Base-by-base conservation (phyloP, 306 rosid species). In the Psophocarpus tetragonolobus region DNA sequence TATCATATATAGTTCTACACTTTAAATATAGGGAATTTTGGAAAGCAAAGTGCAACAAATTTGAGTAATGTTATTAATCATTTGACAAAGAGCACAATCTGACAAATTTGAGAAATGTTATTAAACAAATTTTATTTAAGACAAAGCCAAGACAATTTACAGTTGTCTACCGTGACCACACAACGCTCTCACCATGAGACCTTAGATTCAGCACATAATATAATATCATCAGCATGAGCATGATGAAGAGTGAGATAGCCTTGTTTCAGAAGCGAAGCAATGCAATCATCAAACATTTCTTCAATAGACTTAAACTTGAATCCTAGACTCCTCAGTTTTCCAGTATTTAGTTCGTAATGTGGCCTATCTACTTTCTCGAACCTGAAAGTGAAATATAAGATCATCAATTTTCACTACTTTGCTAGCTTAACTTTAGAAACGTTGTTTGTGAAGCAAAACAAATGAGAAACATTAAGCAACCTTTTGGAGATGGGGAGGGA, bases 261-360 rank as follows among this genome's bases (percentile, higher is more conserved):
- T 73, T 81, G 87, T 32, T 81, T 79, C 79, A 87, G 84, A 47
- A 95, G 77, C 3, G 93, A 92, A 23, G 88, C 88, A 73, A 95
- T 61, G 78, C 93, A 88, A 42, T 95, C 98, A 64, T 92, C 90
- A 56, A 95, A 92, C 97, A 91, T 94, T 74, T 91, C 92, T 75
- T 88, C 78, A 24, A 90, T 54, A 13, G 87, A 42, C 85, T 87
- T 91, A 60, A 90, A 94, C 86, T 86, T 66, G 67, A 91, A 79
- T 54, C 98, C 97, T 4, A 87, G 32, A 54, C 84, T 85, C 86
- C 57, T 86, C 74, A 90, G 5, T 84, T 86, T 94, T 18, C 79
- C 67, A 0, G 85, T 88, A 83, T 85, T 80, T 32, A 90, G 80
- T 1, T 94, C 86, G 71, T 91, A 94, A 48, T 36, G 54, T 61